Evolutionary conservation across 2,329 filamentous ascomycete genomes (phyloP).

Genomic region (Exophiala mesophila): DNA sequence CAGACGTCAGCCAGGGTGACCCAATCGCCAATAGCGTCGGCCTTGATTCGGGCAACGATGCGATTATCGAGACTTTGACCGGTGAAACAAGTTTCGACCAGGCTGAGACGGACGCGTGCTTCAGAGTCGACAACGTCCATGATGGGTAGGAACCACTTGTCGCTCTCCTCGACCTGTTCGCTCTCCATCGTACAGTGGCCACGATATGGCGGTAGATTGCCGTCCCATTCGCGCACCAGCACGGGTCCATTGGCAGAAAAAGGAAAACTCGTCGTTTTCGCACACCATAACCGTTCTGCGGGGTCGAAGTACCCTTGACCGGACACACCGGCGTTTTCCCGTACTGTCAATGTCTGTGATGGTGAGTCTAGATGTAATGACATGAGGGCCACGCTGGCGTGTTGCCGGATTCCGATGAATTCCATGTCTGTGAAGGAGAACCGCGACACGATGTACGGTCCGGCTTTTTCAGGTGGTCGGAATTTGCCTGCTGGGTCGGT

Average conservation of each 20-base stretch:
- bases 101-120: slow-evolving; percentile 33
- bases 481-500: slow-evolving; percentile 42
- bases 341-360: slow-evolving; percentile 46
- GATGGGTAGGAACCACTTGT: slow-evolving; percentile 36
- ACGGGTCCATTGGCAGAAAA: slow-evolving; percentile 47
- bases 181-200: slow-evolving; percentile 37
- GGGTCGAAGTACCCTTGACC: slow-evolving; percentile 42
- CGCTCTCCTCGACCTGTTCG: slow-evolving; percentile 28
- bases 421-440: slow-evolving; percentile 51
- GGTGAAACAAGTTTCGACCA: slow-evolving; percentile 32
- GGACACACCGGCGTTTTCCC: slow-evolving; percentile 52
- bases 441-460: slow-evolving; percentile 45
- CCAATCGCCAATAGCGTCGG: slow-evolving; percentile 21
- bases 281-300: slow-evolving; percentile 37
- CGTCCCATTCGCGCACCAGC: slow-evolving; percentile 44
- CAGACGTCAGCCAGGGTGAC: slow-evolving; percentile 31
- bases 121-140: slow-evolving; percentile 33
- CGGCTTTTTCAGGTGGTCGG: slow-evolving; percentile 32
- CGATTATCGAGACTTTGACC: slow-evolving; percentile 28
- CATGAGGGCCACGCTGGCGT: slow-evolving; percentile 47
- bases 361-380: slow-evolving; percentile 49
- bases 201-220: slow-evolving; percentile 43
- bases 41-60: slow-evolving; percentile 31
- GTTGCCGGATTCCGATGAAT: slow-evolving; percentile 51
- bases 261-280: slow-evolving; percentile 52